These are phyloP conservation scores for Candida dendrica DNA, from an alignment of 805 yeast species.

Conservation along the genomic window DNA sequence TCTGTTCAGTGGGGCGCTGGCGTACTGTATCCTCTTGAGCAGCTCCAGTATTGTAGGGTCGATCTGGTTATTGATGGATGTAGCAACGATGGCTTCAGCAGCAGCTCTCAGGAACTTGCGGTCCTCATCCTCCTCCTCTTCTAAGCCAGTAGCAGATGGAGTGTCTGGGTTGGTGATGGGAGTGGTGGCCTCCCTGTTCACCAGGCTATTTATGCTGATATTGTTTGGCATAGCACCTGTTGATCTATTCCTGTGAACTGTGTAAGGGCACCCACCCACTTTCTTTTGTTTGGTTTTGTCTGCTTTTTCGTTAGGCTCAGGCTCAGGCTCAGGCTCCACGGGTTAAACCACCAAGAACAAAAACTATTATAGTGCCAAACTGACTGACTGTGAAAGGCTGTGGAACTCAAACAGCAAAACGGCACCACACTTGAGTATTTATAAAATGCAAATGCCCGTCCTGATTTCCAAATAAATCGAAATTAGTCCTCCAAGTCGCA, in stretches of 20 bases:
- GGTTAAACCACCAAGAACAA: too few species aligned
- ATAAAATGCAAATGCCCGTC: too few species aligned
- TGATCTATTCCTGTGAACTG: too few species aligned
- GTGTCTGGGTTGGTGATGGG: neutral
- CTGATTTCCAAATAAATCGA: neutral
- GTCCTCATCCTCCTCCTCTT: conserved; percentile 35
- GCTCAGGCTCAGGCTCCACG: neutral
- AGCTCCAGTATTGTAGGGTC: conserved; percentile 60
- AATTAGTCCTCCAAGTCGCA: neutral
- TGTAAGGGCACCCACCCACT: too few species aligned
- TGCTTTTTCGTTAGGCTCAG: neutral
- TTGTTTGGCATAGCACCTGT: conserved; percentile 1
- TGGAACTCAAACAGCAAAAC: too few species aligned
- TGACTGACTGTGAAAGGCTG: too few species aligned
- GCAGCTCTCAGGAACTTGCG: conserved; percentile 50
- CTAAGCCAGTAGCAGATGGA: neutral
- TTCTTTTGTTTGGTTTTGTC: conserved; percentile 1
- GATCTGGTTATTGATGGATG: conserved; percentile 38
- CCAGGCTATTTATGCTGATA: conserved; percentile 4
- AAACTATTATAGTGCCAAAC: too few species aligned
- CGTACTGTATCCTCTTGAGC: conserved; percentile 52
- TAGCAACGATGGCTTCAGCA: conserved; percentile 52
- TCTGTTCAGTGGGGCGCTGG: conserved; percentile 13
- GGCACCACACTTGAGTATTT: too few species aligned
- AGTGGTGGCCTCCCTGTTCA: conserved; percentile 2